phyloP scores from a whole-genome alignment of 352 stramenopile genomes.

The Aphanomyces stellatus region DNA sequence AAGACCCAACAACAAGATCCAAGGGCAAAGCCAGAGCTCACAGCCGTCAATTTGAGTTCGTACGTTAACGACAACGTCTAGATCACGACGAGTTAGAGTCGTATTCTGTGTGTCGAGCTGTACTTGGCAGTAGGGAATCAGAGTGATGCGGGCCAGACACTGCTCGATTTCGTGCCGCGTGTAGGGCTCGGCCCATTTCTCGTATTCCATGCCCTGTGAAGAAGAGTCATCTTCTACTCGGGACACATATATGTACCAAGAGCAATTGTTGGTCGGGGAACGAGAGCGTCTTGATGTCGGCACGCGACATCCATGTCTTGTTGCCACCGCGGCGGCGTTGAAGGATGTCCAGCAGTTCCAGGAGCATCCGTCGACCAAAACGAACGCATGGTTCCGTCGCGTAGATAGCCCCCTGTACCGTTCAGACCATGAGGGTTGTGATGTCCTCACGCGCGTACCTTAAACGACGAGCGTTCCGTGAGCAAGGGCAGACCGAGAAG shows the following conservation, averaged over 20 bases:
- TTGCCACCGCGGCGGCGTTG: background rate
- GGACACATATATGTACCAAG: background rate
- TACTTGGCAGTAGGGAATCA: conserved; percentile 6
- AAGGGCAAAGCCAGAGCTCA: conserved; percentile 69
- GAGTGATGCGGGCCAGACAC: conserved; percentile 11
- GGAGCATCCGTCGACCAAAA: conserved; percentile 58
- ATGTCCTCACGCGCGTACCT: conserved; percentile 22
- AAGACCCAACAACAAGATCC: conserved; percentile 65
- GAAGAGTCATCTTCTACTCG: background rate
- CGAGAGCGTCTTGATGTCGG: conserved; percentile 11
- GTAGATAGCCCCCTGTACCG: conserved; percentile 46
- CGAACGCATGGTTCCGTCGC: conserved; percentile 59
- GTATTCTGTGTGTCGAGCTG: background rate
- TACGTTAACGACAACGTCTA: conserved; percentile 40
- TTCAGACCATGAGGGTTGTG: background rate
- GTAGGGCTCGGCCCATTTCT: conserved; percentile 19
- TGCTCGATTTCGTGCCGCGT: conserved; percentile 12
- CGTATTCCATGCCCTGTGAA: conserved; percentile 12
- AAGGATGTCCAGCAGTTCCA: conserved; percentile 39
- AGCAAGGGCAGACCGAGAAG: conserved; percentile 69
- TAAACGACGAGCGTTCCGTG: conserved; percentile 61
- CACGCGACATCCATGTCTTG: conserved; percentile 8
- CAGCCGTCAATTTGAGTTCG: conserved; percentile 52
- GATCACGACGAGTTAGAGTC: background rate
- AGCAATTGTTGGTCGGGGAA: background rate